phyloP scores from a whole-genome alignment of 1,139 yeast species.

The Yarrowia galli region DNA sequence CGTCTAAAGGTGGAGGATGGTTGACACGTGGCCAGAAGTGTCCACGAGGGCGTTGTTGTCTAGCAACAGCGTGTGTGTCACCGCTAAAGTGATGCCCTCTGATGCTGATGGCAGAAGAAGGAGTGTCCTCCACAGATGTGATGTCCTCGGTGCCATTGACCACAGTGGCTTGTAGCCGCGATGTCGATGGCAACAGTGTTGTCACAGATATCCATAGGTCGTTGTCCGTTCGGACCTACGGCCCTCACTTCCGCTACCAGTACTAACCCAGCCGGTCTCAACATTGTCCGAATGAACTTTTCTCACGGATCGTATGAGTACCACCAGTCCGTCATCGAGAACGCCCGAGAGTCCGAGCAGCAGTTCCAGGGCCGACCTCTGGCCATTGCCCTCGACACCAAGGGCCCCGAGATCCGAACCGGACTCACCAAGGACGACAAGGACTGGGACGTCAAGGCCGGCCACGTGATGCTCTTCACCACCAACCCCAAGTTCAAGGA shows the following conservation, averaged over 20 bases:
- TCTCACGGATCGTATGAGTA: slow-evolving; percentile 97
- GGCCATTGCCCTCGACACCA: slow-evolving; percentile 98
- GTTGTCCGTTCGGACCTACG: too few species aligned
- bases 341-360: slow-evolving; percentile 92
- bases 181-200: too few species aligned
- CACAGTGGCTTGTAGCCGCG: too few species aligned
- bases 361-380: slow-evolving; percentile 93
- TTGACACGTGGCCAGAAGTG: too few species aligned
- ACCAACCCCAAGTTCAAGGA: slow-evolving; percentile 83
- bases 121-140: too few species aligned
- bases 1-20: too few species aligned
- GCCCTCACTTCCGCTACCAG: not conserved
- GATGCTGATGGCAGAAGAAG: too few species aligned
- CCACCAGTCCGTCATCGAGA: slow-evolving; percentile 96
- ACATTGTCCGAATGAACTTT: slow-evolving; percentile 98
- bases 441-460: slow-evolving; percentile 83
- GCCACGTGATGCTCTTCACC: slow-evolving; percentile 91
- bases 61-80: too few species aligned
- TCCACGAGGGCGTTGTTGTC: too few species aligned
- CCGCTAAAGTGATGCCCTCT: too few species aligned
- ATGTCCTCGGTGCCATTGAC: too few species aligned
- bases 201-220: too few species aligned
- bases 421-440: slow-evolving; percentile 84
- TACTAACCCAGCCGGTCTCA: slow-evolving; percentile 72
- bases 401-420: slow-evolving; percentile 99